Base-by-base conservation (phyloP, 441 rosid genomes). In the Populus hybrid region DNA sequence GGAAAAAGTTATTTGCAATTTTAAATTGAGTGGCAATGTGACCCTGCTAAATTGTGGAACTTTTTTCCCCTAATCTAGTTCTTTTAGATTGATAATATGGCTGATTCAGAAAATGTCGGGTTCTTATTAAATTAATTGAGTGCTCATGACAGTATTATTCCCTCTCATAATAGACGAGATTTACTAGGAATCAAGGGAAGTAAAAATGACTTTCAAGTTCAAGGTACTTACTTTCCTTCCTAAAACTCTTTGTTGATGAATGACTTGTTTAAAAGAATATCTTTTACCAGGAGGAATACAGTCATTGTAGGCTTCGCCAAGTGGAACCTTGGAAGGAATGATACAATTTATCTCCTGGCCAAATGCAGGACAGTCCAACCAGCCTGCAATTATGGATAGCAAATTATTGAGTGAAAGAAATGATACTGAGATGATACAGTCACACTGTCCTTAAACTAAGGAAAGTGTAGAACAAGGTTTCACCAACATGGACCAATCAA, bases 291-390 rank as follows among this genome's bases (percentile, higher is more conserved):
- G 94, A 66, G 96, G 96, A 85, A 91, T 92, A 66, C 61, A 64
- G 46, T 92, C 84, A 79, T 89, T 88, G 84, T 84, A 94, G 81
- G 85, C 75, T 85, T 94, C 97, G 75, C 91, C 86, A 75, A 94
- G 90, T 16, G 98, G 97, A 84, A 90, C 94, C 83, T 94, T 94
- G 1, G 98, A 94, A 81, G 98, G 97, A 84, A 94, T 84, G 42
- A 94, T 76, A 79, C 79, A 80, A 77, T 78, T 83, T 68, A 94
- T 89, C 75, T 88, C 94, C 65, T 81, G 70, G 77, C 98, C 96
- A 83, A 18, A 82, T 36, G 90, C 30, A 69, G 98, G 97, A 83
- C 97, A 94, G 61, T 87, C 97, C 57, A 94, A 82, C 98, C 97
- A 92, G 82, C 98, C 97, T 94, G 69, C 64, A 67, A 81, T 64